A percentile compares a stretch with the other conserved stretches of the same genome.
Conservation (phyloP, 768 basidiomycete genomes). For the Phanerochaete sordida region DNA sequence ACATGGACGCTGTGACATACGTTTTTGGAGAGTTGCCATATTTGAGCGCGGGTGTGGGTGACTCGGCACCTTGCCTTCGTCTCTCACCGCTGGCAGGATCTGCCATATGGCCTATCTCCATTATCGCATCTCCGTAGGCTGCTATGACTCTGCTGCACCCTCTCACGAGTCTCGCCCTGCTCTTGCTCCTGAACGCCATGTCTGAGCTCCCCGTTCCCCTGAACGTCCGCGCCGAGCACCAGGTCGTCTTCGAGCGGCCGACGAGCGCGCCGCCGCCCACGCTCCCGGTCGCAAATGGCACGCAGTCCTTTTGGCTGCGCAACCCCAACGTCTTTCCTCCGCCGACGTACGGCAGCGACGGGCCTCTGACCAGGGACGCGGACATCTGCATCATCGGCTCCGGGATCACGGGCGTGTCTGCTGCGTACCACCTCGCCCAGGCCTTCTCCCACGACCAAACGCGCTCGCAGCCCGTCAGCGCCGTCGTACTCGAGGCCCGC, state of each 20-base stretch:
- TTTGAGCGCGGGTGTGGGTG: background rate
- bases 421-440: conserved; percentile 67
- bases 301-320: conserved; percentile 69
- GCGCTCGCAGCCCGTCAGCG: conserved; percentile 42
- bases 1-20: background rate
- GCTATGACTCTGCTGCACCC: background rate
- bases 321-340: conserved; percentile 69
- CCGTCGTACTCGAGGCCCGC: conserved; percentile 78
- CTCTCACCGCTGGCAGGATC: background rate
- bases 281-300: conserved; percentile 59
- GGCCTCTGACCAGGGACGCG: conserved; percentile 51
- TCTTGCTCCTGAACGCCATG: conserved; percentile 7
- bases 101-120: background rate
- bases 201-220: conserved; percentile 15
- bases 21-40: background rate
- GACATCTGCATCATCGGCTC: conserved; percentile 80
- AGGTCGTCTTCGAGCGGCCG: conserved; percentile 12
- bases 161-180: background rate
- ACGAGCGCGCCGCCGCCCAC: conserved; percentile 18
- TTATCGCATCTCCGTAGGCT: background rate
- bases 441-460: conserved; percentile 29
- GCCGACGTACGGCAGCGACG: conserved; percentile 61
- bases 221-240: conserved; percentile 16
- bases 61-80: background rate
- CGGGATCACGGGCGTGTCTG: conserved; percentile 73